These are phyloP conservation scores for Nasturtium officinale DNA, from an alignment of 345 rosid species.

Conservation along the genomic window DNA sequence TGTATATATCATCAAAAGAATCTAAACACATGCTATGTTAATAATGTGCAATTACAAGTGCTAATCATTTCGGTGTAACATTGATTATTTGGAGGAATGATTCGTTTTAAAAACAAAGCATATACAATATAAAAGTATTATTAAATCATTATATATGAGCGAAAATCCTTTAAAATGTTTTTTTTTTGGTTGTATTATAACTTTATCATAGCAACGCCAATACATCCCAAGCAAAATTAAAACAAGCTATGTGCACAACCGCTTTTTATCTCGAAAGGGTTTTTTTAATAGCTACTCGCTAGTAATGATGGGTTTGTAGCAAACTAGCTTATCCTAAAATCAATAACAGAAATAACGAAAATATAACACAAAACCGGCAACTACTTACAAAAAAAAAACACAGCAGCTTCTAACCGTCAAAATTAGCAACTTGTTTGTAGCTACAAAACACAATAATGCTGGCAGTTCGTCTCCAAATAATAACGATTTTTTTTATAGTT, in stretches of 20 bases:
- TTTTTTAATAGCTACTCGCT: no score
- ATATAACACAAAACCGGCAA: no score
- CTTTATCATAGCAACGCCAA: not conserved
- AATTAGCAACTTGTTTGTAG: not conserved
- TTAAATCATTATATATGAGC: not conserved
- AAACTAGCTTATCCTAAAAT: not conserved
- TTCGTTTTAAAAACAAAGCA: no score
- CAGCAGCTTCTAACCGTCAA: not conserved
- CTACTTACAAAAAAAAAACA: no score
- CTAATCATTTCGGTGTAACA: slow-evolving; percentile 41
- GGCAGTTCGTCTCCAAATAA: no score
- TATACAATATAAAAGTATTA: no score
- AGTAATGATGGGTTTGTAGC: not conserved
- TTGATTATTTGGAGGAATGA: slow-evolving; percentile 27
- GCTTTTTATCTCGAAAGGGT: no score
- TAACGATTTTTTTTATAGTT: not conserved
- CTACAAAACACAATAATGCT: not conserved
- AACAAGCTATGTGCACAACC: not conserved
- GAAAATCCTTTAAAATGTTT: not conserved
- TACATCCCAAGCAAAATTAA: not conserved
- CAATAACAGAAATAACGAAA: not conserved
- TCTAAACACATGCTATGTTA: slow-evolving; percentile 39
- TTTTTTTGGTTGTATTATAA: not conserved
- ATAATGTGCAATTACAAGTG: slow-evolving; percentile 30
- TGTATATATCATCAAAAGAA: slow-evolving; percentile 30